Base-by-base conservation (phyloP, 2,329 filamentous ascomycete genomes). In the Colletotrichum sp. region DNA sequence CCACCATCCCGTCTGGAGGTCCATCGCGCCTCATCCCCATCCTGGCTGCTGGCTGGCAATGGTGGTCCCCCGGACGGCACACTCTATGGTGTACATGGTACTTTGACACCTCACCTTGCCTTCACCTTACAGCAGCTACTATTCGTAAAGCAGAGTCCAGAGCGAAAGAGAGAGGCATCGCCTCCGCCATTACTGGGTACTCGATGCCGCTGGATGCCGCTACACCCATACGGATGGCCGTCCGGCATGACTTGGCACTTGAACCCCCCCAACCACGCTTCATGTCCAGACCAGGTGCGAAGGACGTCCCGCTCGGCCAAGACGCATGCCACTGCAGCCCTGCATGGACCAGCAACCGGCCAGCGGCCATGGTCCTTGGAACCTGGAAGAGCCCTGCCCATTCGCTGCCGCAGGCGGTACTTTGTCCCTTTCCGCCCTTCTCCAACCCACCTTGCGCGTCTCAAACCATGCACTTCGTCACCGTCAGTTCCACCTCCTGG, bases 401-500 rank as follows among this genome's bases (percentile, higher is more conserved):
- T 68, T 76, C 73, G 73, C 73, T 73, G 70, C 64, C 59, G 70
- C 55, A 75, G 73, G 57, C 73, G 73, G 73, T 75, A 72, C 73
- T 68, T 67, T 75, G 70, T 64, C 69, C 44, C 59, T 75, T 75
- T 75, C 73, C 73, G 63, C 73, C 70, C 32, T 75, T 62, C 55
- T 69, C 36, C 73, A 75, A 64, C 69, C 73, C 73, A 75, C 73
- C 73, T 72, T 68, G 74, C 71, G 74, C 74, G 74, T 76, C 74
- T 76, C 74, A 74, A 76, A 73, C 74, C 74, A 76, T 76, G 74
- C 64, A 69, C 70, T 71, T 76, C 71, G 74, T 69, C 70, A 74
- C 74, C 74, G 71, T 76, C 70, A 74, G 74, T 73, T 73, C 74
- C 74, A 76, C 74, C 70, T 76, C 74, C 71, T 76, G 70, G 70